phyloP scores from a whole-genome alignment of 2,329 filamentous ascomycete species.

The Geosmithia flava region DNA sequence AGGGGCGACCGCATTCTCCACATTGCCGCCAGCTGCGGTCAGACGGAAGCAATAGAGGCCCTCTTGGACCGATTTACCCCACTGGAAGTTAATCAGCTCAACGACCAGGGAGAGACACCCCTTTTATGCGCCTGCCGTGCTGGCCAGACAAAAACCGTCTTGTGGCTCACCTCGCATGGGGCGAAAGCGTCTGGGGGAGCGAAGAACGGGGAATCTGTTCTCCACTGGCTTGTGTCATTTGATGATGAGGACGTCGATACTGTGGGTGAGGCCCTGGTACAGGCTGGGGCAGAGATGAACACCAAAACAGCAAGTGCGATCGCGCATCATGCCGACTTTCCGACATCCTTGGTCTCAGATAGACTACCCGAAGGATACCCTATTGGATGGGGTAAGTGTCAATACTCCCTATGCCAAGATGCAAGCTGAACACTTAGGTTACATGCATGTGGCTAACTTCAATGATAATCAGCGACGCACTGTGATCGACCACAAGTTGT shows the following conservation, averaged over 20 bases:
- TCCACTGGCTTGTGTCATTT: background rate
- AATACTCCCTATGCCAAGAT: too few relatives aligned
- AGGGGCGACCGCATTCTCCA: background rate
- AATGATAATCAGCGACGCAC: background rate
- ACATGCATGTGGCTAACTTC: too few relatives aligned
- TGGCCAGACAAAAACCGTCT: background rate
- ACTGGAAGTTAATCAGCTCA: background rate
- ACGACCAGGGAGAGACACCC: background rate
- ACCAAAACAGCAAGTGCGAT: background rate
- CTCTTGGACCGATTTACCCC: background rate
- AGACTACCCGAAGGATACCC: background rate
- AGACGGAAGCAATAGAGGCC: background rate
- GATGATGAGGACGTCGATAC: background rate
- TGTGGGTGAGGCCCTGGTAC: background rate
- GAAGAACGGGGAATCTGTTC: background rate
- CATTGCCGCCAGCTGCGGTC: background rate
- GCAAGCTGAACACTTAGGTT: too few relatives aligned
- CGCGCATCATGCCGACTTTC: background rate
- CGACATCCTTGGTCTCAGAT: background rate
- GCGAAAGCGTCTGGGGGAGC: background rate
- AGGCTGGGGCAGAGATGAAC: background rate
- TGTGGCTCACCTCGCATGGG: background rate
- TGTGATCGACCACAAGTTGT: background rate
- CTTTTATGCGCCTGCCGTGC: background rate
- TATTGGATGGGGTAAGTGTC: background rate